Evolutionary conservation across 768 basidiomycete genomes (phyloP).

Genomic region (Termitomyces sp.): DNA sequence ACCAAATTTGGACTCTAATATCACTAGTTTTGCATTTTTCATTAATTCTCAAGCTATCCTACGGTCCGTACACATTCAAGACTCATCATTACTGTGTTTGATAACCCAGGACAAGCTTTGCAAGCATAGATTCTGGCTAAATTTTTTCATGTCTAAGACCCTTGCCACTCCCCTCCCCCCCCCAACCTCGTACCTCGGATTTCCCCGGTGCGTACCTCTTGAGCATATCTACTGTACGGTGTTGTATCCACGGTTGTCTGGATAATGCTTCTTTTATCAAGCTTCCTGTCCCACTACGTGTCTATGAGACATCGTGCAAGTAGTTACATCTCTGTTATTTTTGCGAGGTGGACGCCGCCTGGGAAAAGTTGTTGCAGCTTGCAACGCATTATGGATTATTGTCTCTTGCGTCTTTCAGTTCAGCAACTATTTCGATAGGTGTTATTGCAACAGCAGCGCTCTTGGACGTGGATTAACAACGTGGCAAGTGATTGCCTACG

Average conservation of each 20-base stretch:
- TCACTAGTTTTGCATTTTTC: no score
- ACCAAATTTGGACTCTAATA: no score
- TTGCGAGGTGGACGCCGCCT: slow-evolving; percentile 20
- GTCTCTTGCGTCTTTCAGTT: slow-evolving; percentile 27
- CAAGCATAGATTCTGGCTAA: no score
- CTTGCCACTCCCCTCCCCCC: no score
- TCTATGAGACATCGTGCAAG: neutral
- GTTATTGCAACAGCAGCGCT: slow-evolving; percentile 32
- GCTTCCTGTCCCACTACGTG: slow-evolving; percentile 23
- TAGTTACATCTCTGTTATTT: neutral
- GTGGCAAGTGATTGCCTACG: slow-evolving; percentile 23
- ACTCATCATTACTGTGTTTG: no score
- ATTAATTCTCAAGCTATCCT: no score
- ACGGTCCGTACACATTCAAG: no score
- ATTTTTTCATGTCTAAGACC: no score
- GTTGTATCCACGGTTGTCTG: slow-evolving; percentile 26
- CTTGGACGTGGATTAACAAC: slow-evolving; percentile 21
- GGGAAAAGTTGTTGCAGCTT: slow-evolving; percentile 23
- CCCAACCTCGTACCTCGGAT: no score
- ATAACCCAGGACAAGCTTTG: no score
- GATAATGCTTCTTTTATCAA: slow-evolving; percentile 24
- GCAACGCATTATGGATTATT: slow-evolving; percentile 28
- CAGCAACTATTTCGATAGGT: slow-evolving; percentile 26
- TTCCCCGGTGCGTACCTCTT: no score
- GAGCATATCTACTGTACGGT: slow-evolving; percentile 29